phyloP scores from a whole-genome alignment of 257 asterid species.

The Eustoma russellianum region DNA sequence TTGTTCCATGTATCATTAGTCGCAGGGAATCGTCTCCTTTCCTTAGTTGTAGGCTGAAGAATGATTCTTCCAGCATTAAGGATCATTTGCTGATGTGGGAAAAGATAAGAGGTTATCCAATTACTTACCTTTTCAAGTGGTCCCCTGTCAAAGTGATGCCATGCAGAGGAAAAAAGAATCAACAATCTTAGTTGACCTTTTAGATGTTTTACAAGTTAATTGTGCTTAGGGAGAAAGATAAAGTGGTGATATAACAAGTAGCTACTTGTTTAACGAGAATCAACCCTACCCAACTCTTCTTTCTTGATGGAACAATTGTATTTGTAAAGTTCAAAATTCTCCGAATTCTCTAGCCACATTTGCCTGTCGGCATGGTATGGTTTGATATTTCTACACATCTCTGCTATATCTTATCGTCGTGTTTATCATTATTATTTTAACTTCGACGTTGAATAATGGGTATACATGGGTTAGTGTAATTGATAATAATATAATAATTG shows the following conservation, averaged over 20 bases:
- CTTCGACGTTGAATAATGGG: too few relatives aligned
- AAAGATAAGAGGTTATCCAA: constrained; percentile 44
- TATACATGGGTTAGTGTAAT: too few relatives aligned
- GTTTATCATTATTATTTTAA: not conserved
- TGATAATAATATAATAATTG: too few relatives aligned
- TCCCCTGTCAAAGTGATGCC: constrained; percentile 14
- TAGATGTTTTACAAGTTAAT: not conserved
- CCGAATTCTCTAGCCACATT: constrained; percentile 6
- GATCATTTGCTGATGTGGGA: constrained; percentile 48
- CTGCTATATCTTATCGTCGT: not conserved
- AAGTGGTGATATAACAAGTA: not conserved
- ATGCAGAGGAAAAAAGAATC: constrained; percentile 7
- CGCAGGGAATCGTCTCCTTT: not conserved
- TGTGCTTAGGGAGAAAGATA: not conserved
- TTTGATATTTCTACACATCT: constrained; percentile 1
- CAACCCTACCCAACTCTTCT: not conserved
- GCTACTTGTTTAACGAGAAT: not conserved
- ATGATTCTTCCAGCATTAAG: constrained; percentile 5
- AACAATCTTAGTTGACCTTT: constrained; percentile 10
- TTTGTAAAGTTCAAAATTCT: constrained; percentile 10
- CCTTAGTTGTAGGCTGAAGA: not conserved
- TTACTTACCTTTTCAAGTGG: constrained; percentile 10
- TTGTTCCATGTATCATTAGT: not conserved
- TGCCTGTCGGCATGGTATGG: constrained; percentile 7
- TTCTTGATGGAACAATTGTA: constrained; percentile 1